Percentiles rank a stretch among this genome's conserved stretches.
These are phyloP conservation scores for Microbotryum scabiosae DNA, from an alignment of 1,284 basidiomycete genomes.

Conservation along the genomic window DNA sequence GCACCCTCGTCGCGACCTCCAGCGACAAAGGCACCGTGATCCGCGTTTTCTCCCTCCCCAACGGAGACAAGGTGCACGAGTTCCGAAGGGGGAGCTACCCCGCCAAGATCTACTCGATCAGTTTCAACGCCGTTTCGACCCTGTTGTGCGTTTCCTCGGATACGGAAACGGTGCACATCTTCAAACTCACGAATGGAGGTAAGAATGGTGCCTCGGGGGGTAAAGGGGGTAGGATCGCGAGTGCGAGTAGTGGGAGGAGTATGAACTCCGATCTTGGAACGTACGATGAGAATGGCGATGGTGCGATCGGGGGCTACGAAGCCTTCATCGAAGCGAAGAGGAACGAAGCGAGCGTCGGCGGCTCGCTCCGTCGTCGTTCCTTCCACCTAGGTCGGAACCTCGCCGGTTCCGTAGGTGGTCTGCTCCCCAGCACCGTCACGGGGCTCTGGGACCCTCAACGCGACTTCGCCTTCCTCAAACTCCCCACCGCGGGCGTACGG, in stretches of 20 bases:
- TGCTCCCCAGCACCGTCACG: conserved; percentile 80
- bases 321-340: conserved; percentile 39
- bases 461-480: conserved; percentile 85
- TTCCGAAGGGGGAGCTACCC: conserved; percentile 84
- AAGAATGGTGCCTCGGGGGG: conserved; percentile 11
- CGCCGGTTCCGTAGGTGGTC: conserved; percentile 75
- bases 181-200: conserved; percentile 57
- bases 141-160: conserved; percentile 83
- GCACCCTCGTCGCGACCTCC: conserved; percentile 85
- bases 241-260: conserved; percentile 8
- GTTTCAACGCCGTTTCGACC: conserved; percentile 77
- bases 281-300: conserved; percentile 27
- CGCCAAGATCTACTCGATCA: conserved; percentile 80
- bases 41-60: conserved; percentile 83
- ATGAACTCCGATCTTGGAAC: background rate
- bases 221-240: background rate
- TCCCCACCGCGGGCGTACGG: conserved; percentile 64
- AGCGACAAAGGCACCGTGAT: conserved; percentile 97
- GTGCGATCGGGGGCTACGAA: conserved; percentile 38
- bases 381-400: conserved; percentile 69
- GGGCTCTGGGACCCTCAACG: conserved; percentile 96
- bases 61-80: conserved; percentile 87
- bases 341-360: conserved; percentile 23
- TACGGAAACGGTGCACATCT: conserved; percentile 95
- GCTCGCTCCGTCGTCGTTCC: conserved; percentile 56